phyloP scores from a whole-genome alignment of 176 grass and related monocot species.

The Sorghum bicolor region Sorghum_bicolor_NCBIv3 NC_012870.2:77427001-77427500 shows the following conservation, averaged over 20 bases:
- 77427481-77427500: neutral
- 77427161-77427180: constrained; percentile 35
- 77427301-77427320: neutral
- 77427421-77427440: neutral
- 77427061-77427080: neutral
- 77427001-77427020: neutral
- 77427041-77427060: neutral
- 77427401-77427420: neutral
- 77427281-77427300: constrained; percentile 15
- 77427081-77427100: neutral
- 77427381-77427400: neutral
- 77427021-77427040: neutral
- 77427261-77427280: neutral
- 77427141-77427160: neutral
- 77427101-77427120: constrained; percentile 28
- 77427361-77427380: neutral
- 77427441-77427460: neutral
- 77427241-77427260: neutral
- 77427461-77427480: neutral
- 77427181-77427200: constrained; percentile 44
- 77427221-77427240: constrained; percentile 10
- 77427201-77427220: constrained; percentile 29
- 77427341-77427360: neutral
- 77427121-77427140: constrained; percentile 23
- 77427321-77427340: neutral